These are phyloP conservation scores for Teunomyces kruisii DNA, from an alignment of 805 yeast genomes.

Conservation along the genomic window DNA sequence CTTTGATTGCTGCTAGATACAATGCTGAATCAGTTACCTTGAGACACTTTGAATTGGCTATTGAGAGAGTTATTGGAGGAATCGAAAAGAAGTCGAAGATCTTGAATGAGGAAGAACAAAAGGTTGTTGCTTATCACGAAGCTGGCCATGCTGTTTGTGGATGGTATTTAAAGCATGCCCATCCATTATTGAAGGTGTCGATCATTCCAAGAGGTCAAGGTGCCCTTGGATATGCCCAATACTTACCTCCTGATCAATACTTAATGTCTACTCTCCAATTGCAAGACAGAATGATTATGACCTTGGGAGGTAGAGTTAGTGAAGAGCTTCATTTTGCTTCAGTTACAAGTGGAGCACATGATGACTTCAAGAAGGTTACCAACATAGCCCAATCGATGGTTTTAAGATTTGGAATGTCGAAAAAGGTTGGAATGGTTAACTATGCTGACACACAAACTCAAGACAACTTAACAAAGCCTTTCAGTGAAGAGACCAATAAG, in stretches of 20 bases:
- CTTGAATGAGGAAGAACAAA: constrained; percentile 81
- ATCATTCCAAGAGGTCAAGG: constrained; percentile 97
- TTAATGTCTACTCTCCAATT: constrained; percentile 75
- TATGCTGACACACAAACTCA: constrained; percentile 69
- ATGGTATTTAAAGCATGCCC: constrained; percentile 89
- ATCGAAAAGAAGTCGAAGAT: constrained; percentile 86
- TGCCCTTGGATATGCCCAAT: constrained; percentile 96
- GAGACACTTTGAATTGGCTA: constrained; percentile 89
- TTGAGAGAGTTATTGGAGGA: constrained; percentile 96
- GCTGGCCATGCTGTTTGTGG: constrained; percentile 99
- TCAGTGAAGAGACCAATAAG: constrained; percentile 82
- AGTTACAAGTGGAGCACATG: constrained; percentile 96
- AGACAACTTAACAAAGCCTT: constrained; percentile 76
- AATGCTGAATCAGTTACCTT: constrained; percentile 69
- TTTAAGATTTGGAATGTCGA: constrained; percentile 86
- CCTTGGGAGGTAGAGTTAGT: constrained; percentile 94
- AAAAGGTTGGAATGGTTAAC: constrained; percentile 78
- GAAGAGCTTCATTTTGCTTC: constrained; percentile 90
- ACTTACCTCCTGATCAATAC: constrained; percentile 89
- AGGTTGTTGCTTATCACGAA: constrained; percentile 93
- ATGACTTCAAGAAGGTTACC: constrained; percentile 95
- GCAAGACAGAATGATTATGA: constrained; percentile 91
- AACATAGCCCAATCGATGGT: constrained; percentile 94
- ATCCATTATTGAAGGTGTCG: constrained; percentile 91
- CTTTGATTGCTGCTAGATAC: constrained; percentile 90